Base-by-base conservation (phyloP, 106 monocot species). In the Dioscorea dumetorum region DNA sequence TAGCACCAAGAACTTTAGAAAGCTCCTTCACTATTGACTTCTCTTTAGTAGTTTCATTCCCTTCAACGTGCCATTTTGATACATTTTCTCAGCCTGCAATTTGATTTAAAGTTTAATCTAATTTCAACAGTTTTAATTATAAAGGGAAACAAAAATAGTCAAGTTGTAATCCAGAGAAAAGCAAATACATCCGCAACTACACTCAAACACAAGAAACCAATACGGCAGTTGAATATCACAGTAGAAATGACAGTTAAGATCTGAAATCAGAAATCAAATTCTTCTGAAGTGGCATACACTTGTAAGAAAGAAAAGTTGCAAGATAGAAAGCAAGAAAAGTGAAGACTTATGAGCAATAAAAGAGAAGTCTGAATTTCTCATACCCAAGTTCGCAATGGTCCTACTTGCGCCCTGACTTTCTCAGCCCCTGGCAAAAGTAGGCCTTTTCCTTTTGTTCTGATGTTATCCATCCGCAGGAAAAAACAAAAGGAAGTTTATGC, bases 321-420 rank as follows among this genome's bases (percentile, higher is more conserved):
- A 41, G 54, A 54, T 54, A 5, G 19, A 8, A 19, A 8, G 15
- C 4, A 5, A 2, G 54, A 54, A 54, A 18, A 19, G 18, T 5
- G 15, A 54, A 54, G 15, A 54, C 18, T 54, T 12, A 19, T 54
- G 18, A 54, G 19, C 19, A 0, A 54, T 2, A 54, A 18, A 54
- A 18, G 5, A 16, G 15, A 18, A 54, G 13, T 5, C 7, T 12
- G 19, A 54, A 54, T 54, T 19, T 54, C 5, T 21, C 77, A 22
- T 71, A 87, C 87, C 87, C 87, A 87, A 78, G 54, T 63, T 77
- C 78, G 71, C 34, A 87, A 18, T 50, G 87, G 87, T 41, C 22
- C 57, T 60, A 87, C 67, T 72, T 70, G 77, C 74, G 83, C 83
- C 78, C 62, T 80, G 31, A 87, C 23, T 62, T 67, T 70, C 57